phyloP scores from a whole-genome alignment of 1,284 basidiomycete species.

The Papiliotrema terrestris region DNA sequence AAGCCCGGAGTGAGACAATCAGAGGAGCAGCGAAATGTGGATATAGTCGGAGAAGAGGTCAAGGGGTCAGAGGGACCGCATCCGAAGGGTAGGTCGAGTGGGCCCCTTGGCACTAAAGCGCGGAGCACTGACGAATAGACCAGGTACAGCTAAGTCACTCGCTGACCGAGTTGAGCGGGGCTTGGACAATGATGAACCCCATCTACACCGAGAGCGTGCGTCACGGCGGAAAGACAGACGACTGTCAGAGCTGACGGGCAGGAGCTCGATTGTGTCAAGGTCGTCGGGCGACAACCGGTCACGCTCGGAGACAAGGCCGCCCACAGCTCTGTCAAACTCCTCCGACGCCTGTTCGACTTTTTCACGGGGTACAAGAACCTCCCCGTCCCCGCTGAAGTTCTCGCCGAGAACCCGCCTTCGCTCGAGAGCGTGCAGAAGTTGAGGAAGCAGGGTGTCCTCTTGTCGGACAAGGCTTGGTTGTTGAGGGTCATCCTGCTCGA shows the following conservation, averaged over 20 bases:
- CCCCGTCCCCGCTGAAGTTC: slow-evolving; percentile 41
- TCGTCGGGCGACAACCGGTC: slow-evolving; percentile 65
- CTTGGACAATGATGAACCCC: slow-evolving; percentile 47
- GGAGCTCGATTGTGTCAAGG: slow-evolving; percentile 54
- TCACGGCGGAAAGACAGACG: neutral
- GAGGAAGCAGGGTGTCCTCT: slow-evolving; percentile 65
- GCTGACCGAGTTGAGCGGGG: slow-evolving; percentile 24
- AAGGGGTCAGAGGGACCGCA: slow-evolving; percentile 39
- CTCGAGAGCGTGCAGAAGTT: slow-evolving; percentile 58
- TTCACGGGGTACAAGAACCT: slow-evolving; percentile 68
- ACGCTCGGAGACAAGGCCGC: slow-evolving; percentile 72
- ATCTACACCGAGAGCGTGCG: slow-evolving; percentile 45
- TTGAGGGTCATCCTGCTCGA: slow-evolving; percentile 82
- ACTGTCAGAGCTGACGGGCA: neutral
- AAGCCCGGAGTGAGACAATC: slow-evolving; percentile 17
- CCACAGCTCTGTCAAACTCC: slow-evolving; percentile 58
- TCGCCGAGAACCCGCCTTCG: slow-evolving; percentile 52
- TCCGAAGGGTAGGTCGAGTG: slow-evolving; percentile 29
- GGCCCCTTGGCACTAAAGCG: neutral
- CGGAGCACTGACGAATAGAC: slow-evolving; percentile 8
- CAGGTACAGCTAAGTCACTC: slow-evolving; percentile 10
- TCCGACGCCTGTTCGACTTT: slow-evolving; percentile 68
- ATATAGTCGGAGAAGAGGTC: slow-evolving; percentile 24
- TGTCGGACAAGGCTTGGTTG: slow-evolving; percentile 74
- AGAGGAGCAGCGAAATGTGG: slow-evolving; percentile 6